A percentile compares a stretch with the other conserved stretches of the same genome.
Evolutionary conservation across 768 basidiomycete species (phyloP).

Genomic region (Tephrocybe sp.): DNA sequence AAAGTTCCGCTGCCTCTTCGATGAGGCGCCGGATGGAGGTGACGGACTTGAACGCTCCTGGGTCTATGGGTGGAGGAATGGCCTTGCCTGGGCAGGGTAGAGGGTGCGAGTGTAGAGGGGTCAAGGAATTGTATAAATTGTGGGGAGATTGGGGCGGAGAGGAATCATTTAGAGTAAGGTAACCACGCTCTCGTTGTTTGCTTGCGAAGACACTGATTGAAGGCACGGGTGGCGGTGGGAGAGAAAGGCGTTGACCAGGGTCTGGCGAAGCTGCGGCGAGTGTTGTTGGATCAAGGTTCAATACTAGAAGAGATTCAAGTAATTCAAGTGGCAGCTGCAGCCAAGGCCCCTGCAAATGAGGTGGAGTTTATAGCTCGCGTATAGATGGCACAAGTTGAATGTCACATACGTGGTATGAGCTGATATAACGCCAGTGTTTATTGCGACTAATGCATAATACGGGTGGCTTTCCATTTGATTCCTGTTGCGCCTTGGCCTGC

Average conservation of each 20-base stretch:
- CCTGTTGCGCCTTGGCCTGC: slow-evolving; percentile 29
- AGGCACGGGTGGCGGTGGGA: slow-evolving; percentile 27
- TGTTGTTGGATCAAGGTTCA: slow-evolving; percentile 76
- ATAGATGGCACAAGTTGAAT: background rate
- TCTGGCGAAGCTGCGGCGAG: slow-evolving; percentile 41
- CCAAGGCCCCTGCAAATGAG: slow-evolving; percentile 74
- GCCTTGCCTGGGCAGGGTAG: slow-evolving; percentile 60
- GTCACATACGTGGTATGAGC: slow-evolving; percentile 78
- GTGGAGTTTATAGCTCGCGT: slow-evolving; percentile 15
- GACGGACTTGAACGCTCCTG: slow-evolving; percentile 80
- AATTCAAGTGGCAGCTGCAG: slow-evolving; percentile 85
- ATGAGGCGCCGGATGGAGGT: slow-evolving; percentile 75
- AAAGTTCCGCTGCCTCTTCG: slow-evolving; percentile 87
- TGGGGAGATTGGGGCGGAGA: slow-evolving; percentile 47
- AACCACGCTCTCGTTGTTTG: slow-evolving; percentile 46
- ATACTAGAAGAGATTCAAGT: slow-evolving; percentile 73
- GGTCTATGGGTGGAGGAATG: slow-evolving; percentile 84
- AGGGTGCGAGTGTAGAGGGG: slow-evolving; percentile 47
- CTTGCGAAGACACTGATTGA: slow-evolving; percentile 22
- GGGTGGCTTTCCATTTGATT: slow-evolving; percentile 50
- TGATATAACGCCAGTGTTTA: slow-evolving; percentile 94
- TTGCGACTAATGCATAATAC: slow-evolving; percentile 87
- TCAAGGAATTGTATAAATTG: slow-evolving; percentile 31
- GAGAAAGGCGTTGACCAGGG: slow-evolving; percentile 31
- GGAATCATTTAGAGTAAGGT: slow-evolving; percentile 38